Evolutionary conservation across 306 rosid genomes (phyloP).

Genomic region (Cucumis cinereus): DNA sequence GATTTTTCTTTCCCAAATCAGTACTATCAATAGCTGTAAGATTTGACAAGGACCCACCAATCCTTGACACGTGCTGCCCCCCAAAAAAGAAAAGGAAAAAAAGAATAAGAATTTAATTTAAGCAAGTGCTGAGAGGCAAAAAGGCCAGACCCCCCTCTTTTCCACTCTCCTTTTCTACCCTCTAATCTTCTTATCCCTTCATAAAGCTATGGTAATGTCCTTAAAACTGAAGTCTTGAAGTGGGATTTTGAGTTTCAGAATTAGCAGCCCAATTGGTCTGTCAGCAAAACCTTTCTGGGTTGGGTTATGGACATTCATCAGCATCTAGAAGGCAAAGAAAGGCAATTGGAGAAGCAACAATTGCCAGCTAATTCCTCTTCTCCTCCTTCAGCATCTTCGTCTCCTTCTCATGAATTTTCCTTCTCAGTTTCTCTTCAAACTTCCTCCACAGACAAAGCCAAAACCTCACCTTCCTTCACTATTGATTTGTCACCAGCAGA

Average conservation of each 20-base stretch:
- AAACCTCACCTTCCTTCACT: slow-evolving; percentile 38
- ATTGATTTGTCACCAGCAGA: slow-evolving; percentile 89
- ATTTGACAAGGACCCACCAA: slow-evolving; percentile 22
- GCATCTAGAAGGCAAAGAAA: slow-evolving; percentile 12
- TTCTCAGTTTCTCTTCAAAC: slow-evolving; percentile 81
- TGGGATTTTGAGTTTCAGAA: slow-evolving; percentile 26
- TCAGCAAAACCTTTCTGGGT: slow-evolving; percentile 11
- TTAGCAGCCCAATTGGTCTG: slow-evolving; percentile 14
- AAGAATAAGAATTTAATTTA: not conserved
- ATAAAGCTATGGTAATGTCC: slow-evolving; percentile 16
- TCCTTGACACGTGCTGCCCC: slow-evolving; percentile 1
- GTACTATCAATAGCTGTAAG: slow-evolving; percentile 26
- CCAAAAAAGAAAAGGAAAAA: not conserved
- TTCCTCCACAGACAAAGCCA: slow-evolving; percentile 28
- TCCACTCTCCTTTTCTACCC: slow-evolving; percentile 13
- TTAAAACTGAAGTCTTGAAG: slow-evolving; percentile 17
- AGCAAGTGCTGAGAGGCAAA: not conserved
- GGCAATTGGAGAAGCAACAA: slow-evolving; percentile 12
- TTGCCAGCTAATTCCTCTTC: slow-evolving; percentile 25
- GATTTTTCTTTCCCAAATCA: slow-evolving; percentile 32
- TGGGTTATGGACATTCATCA: slow-evolving; percentile 41
- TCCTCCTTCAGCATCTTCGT: slow-evolving; percentile 50
- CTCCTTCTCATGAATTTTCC: slow-evolving; percentile 89
- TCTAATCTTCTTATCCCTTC: slow-evolving; percentile 26
- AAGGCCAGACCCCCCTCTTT: not conserved